Evolutionary conservation across 352 stramenopile species (phyloP), one percentile per base, ranked within the genome.

Genomic region (Phytophthora citrophthora): DNA sequence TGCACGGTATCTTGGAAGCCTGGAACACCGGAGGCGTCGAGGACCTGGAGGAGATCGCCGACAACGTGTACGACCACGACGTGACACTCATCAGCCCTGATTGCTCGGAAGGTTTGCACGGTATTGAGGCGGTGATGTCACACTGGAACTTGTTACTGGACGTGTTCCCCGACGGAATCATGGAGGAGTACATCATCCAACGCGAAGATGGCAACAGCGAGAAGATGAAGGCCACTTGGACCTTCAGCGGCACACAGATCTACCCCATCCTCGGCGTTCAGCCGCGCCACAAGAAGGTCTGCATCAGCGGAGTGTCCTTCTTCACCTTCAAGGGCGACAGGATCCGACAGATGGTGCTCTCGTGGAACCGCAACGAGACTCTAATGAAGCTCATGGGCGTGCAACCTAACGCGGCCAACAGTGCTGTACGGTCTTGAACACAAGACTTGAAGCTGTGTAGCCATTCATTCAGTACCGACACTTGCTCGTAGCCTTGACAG

Each of bases 1-100:
- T 93, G 54, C 80, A 93, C 50, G 80, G 79, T 27, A 93, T 93
- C 31, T 51, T 91, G 31, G 82, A 91, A 54, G 82, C 84, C 16
- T 93, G 84, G 84, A 93, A 93, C 72, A 93, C 84, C 2, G 84
- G 84, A 47, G 84, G 77, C 56, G 89, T 93, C 36, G 84, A 93
- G 66, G 84, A 93, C 62, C 77, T 93, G 65, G 84, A 93, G 53
- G 84, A 93, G 66, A 91, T 93, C 38, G 84, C 84, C 15, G 78
- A 86, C 55, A 83, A 77, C 20, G 84, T 93, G 40, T 93, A 93
- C 61, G 80, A 91, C 58, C 29, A 79, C 32, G 80, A 93, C 40
- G 80, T 93, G 44, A 90, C 72, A 39, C 68, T 93, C 34, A 76
- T 90, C 50, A 87, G 78, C 20, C 84, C 84, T 0, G 79, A 90